phyloP scores from a whole-genome alignment of 2,329 filamentous ascomycete species.

The Dactylellina parvicollis region DNA sequence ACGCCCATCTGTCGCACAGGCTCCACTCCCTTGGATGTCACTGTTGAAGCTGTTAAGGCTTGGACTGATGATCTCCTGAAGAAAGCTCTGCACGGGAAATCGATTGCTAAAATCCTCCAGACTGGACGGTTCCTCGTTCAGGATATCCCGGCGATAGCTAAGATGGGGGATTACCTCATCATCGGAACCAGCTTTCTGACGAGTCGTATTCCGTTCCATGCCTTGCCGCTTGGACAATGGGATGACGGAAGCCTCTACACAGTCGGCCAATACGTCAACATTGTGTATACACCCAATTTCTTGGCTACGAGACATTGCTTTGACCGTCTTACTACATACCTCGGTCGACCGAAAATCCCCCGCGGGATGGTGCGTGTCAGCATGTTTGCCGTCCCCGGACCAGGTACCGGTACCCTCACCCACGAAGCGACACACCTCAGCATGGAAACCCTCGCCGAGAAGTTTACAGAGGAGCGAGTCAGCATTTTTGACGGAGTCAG shows the following conservation, averaged over 20 bases:
- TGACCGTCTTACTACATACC: slow-evolving; percentile 8
- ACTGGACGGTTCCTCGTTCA: background rate
- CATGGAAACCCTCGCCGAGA: background rate
- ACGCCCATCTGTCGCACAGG: background rate
- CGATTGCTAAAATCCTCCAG: background rate
- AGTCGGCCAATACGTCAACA: slow-evolving; percentile 17
- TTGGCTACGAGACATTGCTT: slow-evolving; percentile 23
- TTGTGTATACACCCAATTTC: slow-evolving; percentile 28
- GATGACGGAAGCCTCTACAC: background rate
- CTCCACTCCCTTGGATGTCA: background rate
- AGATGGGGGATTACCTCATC: slow-evolving; percentile 29
- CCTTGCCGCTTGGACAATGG: slow-evolving; percentile 17
- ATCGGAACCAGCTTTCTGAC: slow-evolving; percentile 39
- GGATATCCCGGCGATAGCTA: background rate
- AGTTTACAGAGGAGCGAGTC: background rate
- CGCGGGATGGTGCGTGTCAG: slow-evolving; percentile 16
- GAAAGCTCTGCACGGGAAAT: slow-evolving; percentile 2
- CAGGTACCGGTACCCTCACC: background rate
- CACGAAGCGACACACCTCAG: background rate
- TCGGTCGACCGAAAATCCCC: slow-evolving; percentile 26
- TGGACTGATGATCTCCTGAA: slow-evolving; percentile 18
- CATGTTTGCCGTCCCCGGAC: slow-evolving; percentile 10
- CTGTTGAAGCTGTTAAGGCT: background rate
- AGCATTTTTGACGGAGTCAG: background rate
- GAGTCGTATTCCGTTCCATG: slow-evolving; percentile 38